A percentile compares a stretch with the other conserved stretches of the same genome.
Conservation (phyloP, 768 basidiomycete genomes). For the Hydnomerulius pinastri region DNA sequence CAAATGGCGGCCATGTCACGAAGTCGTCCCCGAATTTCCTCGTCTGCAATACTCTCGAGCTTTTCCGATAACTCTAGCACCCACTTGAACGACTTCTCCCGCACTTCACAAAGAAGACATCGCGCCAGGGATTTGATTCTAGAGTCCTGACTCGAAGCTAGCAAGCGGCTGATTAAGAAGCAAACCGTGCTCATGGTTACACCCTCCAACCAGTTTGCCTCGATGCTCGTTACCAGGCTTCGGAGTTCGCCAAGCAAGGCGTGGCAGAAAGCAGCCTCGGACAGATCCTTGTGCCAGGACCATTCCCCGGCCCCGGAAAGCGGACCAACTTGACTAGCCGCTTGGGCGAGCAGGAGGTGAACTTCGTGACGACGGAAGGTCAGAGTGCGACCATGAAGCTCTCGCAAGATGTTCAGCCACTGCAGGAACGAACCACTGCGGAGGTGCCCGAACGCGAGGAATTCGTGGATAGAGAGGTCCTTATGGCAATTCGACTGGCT, state of each 20-base stretch:
- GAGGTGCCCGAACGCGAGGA: slow-evolving; percentile 39
- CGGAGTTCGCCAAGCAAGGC: slow-evolving; percentile 34
- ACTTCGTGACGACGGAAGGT: slow-evolving; percentile 40
- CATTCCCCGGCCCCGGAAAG: slow-evolving; percentile 10
- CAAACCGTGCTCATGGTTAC: slow-evolving; percentile 28
- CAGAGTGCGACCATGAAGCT: slow-evolving; percentile 37
- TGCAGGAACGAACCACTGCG: slow-evolving; percentile 43
- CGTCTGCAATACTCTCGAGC: slow-evolving; percentile 5
- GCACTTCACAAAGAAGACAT: slow-evolving; percentile 33
- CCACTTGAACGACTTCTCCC: slow-evolving; percentile 38
- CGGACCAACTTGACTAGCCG: slow-evolving; percentile 41
- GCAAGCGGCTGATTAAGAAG: slow-evolving; percentile 33
- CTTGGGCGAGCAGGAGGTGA: slow-evolving; percentile 40
- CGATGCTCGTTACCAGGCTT: slow-evolving; percentile 30
- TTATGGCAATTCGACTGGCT: slow-evolving; percentile 41
- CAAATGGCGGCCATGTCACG: slow-evolving; percentile 23
- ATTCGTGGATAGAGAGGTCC: slow-evolving; percentile 42
- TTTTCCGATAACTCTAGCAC: slow-evolving; percentile 31
- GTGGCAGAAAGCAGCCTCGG: slow-evolving; percentile 28
- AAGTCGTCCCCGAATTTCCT: slow-evolving; percentile 9
- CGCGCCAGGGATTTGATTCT: slow-evolving; percentile 18
- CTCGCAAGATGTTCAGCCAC: slow-evolving; percentile 47
- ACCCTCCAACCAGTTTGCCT: slow-evolving; percentile 39
- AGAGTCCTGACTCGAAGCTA: slow-evolving; percentile 28
- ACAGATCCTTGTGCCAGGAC: slow-evolving; percentile 41